Evolutionary conservation across 2,329 filamentous ascomycete genomes (phyloP).

Genomic region (Apiospora hydei): DNA sequence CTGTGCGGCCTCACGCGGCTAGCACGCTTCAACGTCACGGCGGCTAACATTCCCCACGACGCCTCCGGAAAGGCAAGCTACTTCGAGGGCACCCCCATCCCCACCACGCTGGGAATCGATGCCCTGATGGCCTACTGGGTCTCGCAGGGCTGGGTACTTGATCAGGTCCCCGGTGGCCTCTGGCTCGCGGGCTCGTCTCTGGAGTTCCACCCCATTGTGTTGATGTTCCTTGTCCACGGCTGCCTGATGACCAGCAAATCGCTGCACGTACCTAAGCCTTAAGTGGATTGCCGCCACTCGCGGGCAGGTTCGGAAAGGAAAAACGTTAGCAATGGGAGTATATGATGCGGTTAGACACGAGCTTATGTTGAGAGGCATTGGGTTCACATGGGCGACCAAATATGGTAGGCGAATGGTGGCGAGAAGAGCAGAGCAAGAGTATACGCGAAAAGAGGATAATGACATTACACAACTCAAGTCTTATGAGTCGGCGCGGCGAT

Average conservation of each 20-base stretch:
- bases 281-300: slow-evolving; percentile 26
- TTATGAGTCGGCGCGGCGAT: background rate
- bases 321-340: background rate
- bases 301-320: background rate
- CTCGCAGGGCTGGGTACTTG: slow-evolving; percentile 78
- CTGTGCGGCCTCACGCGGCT: slow-evolving; percentile 92
- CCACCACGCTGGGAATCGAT: slow-evolving; percentile 83
- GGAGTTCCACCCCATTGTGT: slow-evolving; percentile 84
- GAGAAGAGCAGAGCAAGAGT: background rate
- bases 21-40: slow-evolving; percentile 97
- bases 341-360: background rate
- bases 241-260: slow-evolving; percentile 96
- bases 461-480: background rate
- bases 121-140: slow-evolving; percentile 91
- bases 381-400: background rate
- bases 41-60: slow-evolving; percentile 88
- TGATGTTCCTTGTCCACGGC: slow-evolving; percentile 86
- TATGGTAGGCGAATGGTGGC: background rate
- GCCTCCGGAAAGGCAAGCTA: slow-evolving; percentile 89
- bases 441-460: background rate
- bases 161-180: slow-evolving; percentile 79
- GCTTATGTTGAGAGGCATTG: slow-evolving; percentile 3
- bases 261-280: slow-evolving; percentile 92
- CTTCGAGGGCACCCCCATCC: slow-evolving; percentile 97
- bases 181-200: slow-evolving; percentile 70